A percentile compares a stretch with the other conserved stretches of the same genome.
Conservation (phyloP, 192 early-diverging fungal species). For the Umbelopsis sp. region DNA sequence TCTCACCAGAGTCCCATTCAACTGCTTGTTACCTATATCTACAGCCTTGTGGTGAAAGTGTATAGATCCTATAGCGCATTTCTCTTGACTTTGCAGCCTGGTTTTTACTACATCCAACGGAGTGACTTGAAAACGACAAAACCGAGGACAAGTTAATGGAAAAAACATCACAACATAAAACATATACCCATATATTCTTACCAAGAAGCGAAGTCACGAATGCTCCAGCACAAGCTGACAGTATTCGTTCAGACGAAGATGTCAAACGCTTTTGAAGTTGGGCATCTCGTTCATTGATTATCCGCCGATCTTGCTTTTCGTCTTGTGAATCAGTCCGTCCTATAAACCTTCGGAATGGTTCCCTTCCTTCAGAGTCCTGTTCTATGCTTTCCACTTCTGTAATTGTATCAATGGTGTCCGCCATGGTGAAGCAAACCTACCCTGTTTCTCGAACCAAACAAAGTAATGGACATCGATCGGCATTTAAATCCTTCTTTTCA, state of each 20-base stretch:
- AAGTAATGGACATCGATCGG: not conserved
- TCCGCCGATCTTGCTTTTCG: not conserved
- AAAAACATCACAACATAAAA: not conserved
- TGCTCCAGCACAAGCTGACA: conserved; percentile 84
- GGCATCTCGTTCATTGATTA: not conserved
- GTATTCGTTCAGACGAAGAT: conserved; percentile 62
- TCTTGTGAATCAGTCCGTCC: not conserved
- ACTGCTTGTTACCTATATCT: conserved; percentile 19
- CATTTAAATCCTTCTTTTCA: not conserved
- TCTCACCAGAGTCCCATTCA: conserved; percentile 45
- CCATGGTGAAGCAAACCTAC: not conserved
- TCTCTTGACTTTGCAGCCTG: conserved; percentile 67
- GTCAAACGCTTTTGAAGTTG: not conserved
- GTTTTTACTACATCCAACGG: conserved; percentile 92
- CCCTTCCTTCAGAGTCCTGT: not conserved
- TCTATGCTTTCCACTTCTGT: not conserved
- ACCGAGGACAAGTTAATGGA: conserved; percentile 2
- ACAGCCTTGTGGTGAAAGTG: not conserved
- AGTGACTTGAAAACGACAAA: conserved; percentile 57
- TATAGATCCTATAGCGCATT: conserved; percentile 9
- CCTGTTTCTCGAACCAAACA: not conserved
- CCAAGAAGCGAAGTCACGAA: conserved; percentile 79
- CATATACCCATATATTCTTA: conserved; percentile 40
- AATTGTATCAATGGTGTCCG: conserved; percentile 4
- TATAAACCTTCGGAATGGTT: not conserved